These are phyloP conservation scores for Naematelia aurantialba DNA, from an alignment of 768 basidiomycete genomes.

Conservation along the genomic window DNA sequence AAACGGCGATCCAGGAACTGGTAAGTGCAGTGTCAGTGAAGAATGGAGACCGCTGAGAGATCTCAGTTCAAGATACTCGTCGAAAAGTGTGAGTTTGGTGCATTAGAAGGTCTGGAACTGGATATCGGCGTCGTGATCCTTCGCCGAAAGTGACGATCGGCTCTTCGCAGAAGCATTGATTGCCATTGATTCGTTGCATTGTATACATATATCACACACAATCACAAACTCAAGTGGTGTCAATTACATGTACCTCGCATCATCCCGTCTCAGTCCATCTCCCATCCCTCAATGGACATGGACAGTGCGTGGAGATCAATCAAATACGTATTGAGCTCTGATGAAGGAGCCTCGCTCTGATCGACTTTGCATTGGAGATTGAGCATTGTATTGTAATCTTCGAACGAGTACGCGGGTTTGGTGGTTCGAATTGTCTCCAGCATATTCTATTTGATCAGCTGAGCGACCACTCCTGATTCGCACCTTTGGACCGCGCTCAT, in stretches of 20 bases:
- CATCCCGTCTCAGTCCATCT: constrained; percentile 12
- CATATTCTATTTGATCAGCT: constrained; percentile 59
- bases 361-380: constrained; percentile 83
- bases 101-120: constrained; percentile 27
- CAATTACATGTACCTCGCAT: neutral
- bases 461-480: constrained; percentile 26
- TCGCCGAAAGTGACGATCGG: constrained; percentile 11
- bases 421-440: constrained; percentile 64
- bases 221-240: too few species aligned
- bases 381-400: constrained; percentile 88
- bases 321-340: constrained; percentile 66
- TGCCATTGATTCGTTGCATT: too few species aligned
- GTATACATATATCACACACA: too few species aligned
- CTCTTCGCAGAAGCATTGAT: too few species aligned
- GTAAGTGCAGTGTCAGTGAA: constrained; percentile 18
- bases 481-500: constrained; percentile 70
- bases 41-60: too few species aligned
- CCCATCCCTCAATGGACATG: constrained; percentile 45
- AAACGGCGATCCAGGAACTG: constrained; percentile 31
- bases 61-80: constrained; percentile 28
- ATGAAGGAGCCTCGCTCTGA: constrained; percentile 42
- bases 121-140: constrained; percentile 31
- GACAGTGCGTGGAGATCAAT: constrained; percentile 69
- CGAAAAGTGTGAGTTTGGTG: constrained; percentile 35
- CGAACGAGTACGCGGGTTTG: constrained; percentile 68